Base-by-base conservation (phyloP, 2,329 filamentous ascomycete species). In the Epichloe scottii region DNA sequence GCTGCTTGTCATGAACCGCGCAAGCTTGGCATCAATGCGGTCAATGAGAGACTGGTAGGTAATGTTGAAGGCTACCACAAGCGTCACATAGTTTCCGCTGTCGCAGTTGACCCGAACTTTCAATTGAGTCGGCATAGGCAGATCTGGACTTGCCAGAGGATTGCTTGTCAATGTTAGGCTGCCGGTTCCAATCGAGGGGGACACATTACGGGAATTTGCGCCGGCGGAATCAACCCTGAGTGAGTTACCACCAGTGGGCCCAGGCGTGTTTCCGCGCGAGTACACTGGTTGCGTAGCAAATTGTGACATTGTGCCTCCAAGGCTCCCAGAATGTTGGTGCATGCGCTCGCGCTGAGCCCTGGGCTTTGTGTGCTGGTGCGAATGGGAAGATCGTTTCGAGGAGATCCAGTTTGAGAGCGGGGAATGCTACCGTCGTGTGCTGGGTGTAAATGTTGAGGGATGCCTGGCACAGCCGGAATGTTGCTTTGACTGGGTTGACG, bases 41-140 rank as follows among this genome's bases (percentile, higher is more conserved):
- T 97, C 93, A 56, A 93, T 89, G 51, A 98, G 76, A 23, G 88
- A 93, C 58, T 93, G 88, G 68, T 94, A 97, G 40, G 88, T 85
- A 60, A 97, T 97, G 64, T 94, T 95, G 68, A 89, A 94, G 34
- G 89, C 87, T 41, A 95, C 94, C 11, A 98, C 91, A n/a, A 98
- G 77, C 1, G 91, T 96, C 53, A 96, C 85, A 59, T 94, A 94
- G 63, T 90, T 93, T 45, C 86, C 85, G 44, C 68, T 72, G 53
- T 93, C 88, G 63, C 88, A 94, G 62, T 91, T 91, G 52, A 98
- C 89, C 65, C 94, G 95, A 48, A 96, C 90, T 70, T 96, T 97
- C 48, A 98, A 77, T 63, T 97, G 93, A 7, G 87, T 82, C 44
- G 76, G 79, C 47, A 77, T 66, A 23, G 70, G 74, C 59, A 78